Evolutionary conservation across 2,329 filamentous ascomycete species (phyloP).

Genomic region (Calonectria naviculata): DNA sequence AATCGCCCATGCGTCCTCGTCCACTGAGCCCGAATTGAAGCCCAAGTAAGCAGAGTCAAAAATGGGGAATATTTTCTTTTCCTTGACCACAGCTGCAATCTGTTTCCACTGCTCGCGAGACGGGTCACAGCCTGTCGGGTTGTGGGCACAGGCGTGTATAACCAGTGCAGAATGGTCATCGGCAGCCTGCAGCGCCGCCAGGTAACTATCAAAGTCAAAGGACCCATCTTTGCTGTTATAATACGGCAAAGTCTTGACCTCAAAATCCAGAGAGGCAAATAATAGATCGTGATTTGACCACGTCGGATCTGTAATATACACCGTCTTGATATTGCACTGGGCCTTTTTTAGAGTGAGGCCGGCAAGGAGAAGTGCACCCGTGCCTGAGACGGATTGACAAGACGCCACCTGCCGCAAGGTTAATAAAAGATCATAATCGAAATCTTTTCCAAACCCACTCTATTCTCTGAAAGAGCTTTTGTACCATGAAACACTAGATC

Average conservation of each 20-base stretch:
- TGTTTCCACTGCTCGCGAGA: conserved; percentile 36
- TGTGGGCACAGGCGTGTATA: conserved; percentile 56
- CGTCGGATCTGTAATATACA: conserved; percentile 53
- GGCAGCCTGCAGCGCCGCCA: conserved; percentile 41
- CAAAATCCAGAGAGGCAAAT: conserved; percentile 46
- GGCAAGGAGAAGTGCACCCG: conserved; percentile 51
- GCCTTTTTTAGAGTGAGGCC: conserved; percentile 45
- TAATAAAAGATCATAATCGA: conserved; percentile 41
- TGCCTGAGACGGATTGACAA: conserved; percentile 53
- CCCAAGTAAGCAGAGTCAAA: conserved; percentile 38
- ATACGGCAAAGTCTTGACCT: conserved; percentile 48
- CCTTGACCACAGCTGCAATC: conserved; percentile 26
- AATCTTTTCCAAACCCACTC: conserved; percentile 35
- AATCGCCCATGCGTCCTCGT: conserved; percentile 38
- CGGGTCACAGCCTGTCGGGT: conserved; percentile 55
- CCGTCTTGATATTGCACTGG: conserved; percentile 35
- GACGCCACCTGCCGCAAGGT: conserved; percentile 43
- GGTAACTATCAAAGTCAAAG: conserved; percentile 47
- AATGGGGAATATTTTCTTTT: conserved; percentile 30
- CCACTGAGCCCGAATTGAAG: conserved; percentile 37
- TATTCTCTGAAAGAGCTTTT: conserved; percentile 37
- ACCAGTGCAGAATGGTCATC: conserved; percentile 42
- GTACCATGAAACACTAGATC: conserved; percentile 44
- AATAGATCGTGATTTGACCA: conserved; percentile 55
- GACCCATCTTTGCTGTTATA: conserved; percentile 41